A percentile compares a stretch with the other conserved stretches of the same genome.
These are phyloP conservation scores for Pyracantha coccinea DNA, from an alignment of 331 rosid species.

Conservation along the genomic window DNA sequence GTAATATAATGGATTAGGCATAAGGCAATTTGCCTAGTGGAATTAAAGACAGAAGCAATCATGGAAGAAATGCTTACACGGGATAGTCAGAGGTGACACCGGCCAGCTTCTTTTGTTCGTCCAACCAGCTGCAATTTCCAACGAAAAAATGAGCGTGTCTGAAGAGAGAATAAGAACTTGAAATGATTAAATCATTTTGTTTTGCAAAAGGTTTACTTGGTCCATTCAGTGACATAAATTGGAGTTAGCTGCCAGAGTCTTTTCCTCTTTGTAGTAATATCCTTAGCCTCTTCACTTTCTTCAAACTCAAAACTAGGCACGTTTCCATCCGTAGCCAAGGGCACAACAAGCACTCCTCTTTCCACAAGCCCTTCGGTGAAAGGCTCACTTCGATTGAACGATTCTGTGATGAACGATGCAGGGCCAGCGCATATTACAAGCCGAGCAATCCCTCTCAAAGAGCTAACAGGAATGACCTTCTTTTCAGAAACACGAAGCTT, in stretches of 20 bases:
- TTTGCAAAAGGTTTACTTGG: constrained; percentile 25
- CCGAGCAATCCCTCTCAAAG: constrained; percentile 77
- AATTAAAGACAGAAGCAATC: neutral
- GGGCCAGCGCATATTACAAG: constrained; percentile 93
- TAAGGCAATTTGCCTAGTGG: neutral
- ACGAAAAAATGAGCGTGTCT: neutral
- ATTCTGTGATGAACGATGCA: constrained; percentile 49
- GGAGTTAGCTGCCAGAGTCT: constrained; percentile 91
- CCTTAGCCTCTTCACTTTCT: constrained; percentile 47
- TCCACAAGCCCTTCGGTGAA: constrained; percentile 71
- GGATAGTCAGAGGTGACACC: constrained; percentile 74
- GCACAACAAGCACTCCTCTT: constrained; percentile 80
- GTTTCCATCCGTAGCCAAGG: constrained; percentile 62
- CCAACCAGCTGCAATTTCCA: constrained; percentile 62
- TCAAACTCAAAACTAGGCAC: constrained; percentile 49
- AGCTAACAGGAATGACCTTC: constrained; percentile 50
- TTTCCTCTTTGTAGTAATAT: constrained; percentile 48
- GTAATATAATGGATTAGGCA: neutral
- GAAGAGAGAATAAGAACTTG: neutral
- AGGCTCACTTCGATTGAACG: constrained; percentile 64
- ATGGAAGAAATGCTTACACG: constrained; percentile 49
- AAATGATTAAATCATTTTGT: neutral
- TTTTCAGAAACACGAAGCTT: constrained; percentile 71
- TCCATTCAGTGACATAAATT: constrained; percentile 52
- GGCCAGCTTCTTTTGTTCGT: constrained; percentile 84